phyloP scores from a whole-genome alignment of 176 grass and related monocot genomes.

The Zizania latifolia region DNA sequence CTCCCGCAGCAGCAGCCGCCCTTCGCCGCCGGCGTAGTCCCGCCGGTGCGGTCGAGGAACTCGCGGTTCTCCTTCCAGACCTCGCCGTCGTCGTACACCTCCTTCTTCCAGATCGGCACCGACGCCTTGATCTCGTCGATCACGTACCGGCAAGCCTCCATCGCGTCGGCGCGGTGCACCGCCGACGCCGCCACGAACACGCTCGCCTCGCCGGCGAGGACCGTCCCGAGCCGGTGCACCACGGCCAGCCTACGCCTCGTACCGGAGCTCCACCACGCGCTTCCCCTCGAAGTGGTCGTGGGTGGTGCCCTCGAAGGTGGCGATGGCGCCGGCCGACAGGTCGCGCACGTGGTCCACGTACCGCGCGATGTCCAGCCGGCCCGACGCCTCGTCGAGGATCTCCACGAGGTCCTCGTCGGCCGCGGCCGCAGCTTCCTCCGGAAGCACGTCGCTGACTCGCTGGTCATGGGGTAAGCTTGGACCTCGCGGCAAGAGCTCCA shows the following conservation, averaged over 20 bases:
- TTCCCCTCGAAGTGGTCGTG: slow-evolving; percentile 72
- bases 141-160: slow-evolving; percentile 82
- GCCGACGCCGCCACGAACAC: slow-evolving; percentile 82
- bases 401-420: slow-evolving; percentile 46
- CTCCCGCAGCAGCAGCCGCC: slow-evolving; percentile 50
- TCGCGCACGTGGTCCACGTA: slow-evolving; percentile 78
- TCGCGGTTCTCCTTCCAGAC: slow-evolving; percentile 98
- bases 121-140: slow-evolving; percentile 94
- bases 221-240: slow-evolving; percentile 62
- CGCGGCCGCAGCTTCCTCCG: background rate
- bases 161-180: slow-evolving; percentile 77
- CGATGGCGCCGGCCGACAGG: slow-evolving; percentile 76
- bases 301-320: slow-evolving; percentile 89
- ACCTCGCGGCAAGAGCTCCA: too few species aligned
- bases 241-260: slow-evolving; percentile 91
- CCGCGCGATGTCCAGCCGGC: slow-evolving; percentile 46
- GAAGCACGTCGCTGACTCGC: slow-evolving; percentile 6
- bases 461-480: slow-evolving; percentile 28
- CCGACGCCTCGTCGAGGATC: slow-evolving; percentile 53
- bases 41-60: slow-evolving; percentile 51
- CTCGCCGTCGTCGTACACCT: slow-evolving; percentile 96
- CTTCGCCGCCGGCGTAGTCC: background rate
- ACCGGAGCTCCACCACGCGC: slow-evolving; percentile 79
- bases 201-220: slow-evolving; percentile 74
- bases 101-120: slow-evolving; percentile 96